phyloP scores from a whole-genome alignment of 352 stramenopile genomes.

The Globisporangium okanoganense region DNA sequence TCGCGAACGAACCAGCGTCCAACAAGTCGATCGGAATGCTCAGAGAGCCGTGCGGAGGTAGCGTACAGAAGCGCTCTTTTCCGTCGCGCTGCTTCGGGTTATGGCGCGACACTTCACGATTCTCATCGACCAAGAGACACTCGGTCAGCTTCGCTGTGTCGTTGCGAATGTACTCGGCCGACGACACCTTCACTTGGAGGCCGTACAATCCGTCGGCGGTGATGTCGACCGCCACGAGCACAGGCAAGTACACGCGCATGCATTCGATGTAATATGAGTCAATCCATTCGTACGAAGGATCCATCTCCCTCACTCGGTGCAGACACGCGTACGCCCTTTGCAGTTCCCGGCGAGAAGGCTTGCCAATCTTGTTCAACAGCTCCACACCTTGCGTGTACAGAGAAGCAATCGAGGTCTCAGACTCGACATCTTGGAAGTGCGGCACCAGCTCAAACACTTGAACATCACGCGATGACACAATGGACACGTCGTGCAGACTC shows the following conservation, averaged over 20 bases:
- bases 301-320: conserved; percentile 56
- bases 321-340: conserved; percentile 76
- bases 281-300: conserved; percentile 83
- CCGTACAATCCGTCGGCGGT: conserved; percentile 68
- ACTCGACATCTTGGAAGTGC: conserved; percentile 68
- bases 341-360: conserved; percentile 50
- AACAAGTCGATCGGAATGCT: conserved; percentile 77
- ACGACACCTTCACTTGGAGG: conserved; percentile 75
- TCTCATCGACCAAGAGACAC: conserved; percentile 58
- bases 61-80: conserved; percentile 48
- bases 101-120: conserved; percentile 38
- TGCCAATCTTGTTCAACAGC: conserved; percentile 61
- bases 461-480: conserved; percentile 64
- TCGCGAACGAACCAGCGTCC: conserved; percentile 65
- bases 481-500: conserved; percentile 55
- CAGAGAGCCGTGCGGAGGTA: conserved; percentile 48
- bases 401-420: conserved; percentile 54
- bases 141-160: conserved; percentile 74
- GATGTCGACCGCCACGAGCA: conserved; percentile 67
- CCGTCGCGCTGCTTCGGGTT: conserved; percentile 53
- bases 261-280: conserved; percentile 77
- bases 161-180: conserved; percentile 72
- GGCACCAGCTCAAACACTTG: conserved; percentile 79
- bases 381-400: conserved; percentile 69
- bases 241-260: conserved; percentile 59